Conservation (phyloP, 1,139 yeast genomes). For the Taphrina flavorubra region DNA sequence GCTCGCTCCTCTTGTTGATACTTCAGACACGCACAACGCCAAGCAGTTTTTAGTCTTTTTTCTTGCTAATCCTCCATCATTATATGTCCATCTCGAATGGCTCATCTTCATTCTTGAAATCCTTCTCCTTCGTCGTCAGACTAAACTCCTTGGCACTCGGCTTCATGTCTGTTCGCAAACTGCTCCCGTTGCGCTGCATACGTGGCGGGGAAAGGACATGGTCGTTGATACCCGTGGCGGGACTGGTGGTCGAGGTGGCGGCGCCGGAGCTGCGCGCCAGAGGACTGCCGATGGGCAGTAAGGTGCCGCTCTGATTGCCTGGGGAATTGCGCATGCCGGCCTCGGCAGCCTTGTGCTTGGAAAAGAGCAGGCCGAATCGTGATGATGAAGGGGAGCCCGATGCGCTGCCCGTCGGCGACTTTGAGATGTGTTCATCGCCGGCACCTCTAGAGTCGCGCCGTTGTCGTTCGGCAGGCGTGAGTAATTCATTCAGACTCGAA, state of each 20-base stretch:
- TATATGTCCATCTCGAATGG: slow-evolving; percentile 40
- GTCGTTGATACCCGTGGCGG: background rate
- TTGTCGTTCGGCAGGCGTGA: slow-evolving; percentile 77
- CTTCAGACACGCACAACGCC: background rate
- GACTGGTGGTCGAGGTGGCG: too few species aligned
- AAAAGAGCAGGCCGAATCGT: slow-evolving; percentile 40
- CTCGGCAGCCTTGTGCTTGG: slow-evolving; percentile 37
- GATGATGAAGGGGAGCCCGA: slow-evolving; percentile 33
- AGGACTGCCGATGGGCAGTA: slow-evolving; percentile 36
- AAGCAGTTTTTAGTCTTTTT: background rate
- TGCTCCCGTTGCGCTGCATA: slow-evolving; percentile 3
- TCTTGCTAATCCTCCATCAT: background rate
- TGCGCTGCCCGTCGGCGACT: slow-evolving; percentile 31
- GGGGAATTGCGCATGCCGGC: slow-evolving; percentile 27
- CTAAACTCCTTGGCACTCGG: slow-evolving; percentile 37
- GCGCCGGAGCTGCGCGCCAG: slow-evolving; percentile 26
- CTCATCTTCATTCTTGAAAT: slow-evolving; percentile 29
- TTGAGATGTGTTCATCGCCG: slow-evolving; percentile 19
- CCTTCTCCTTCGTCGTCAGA: slow-evolving; percentile 16
- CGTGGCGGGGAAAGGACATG: slow-evolving; percentile 19
- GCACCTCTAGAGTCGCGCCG: slow-evolving; percentile 65
- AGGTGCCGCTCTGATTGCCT: background rate
- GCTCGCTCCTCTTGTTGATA: background rate
- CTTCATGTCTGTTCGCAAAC: slow-evolving; percentile 26
- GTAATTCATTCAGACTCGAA: slow-evolving; percentile 68